Evolutionary conservation across 169 alveolate species (phyloP).

Genomic region (Plasmodium sp.): DNA sequence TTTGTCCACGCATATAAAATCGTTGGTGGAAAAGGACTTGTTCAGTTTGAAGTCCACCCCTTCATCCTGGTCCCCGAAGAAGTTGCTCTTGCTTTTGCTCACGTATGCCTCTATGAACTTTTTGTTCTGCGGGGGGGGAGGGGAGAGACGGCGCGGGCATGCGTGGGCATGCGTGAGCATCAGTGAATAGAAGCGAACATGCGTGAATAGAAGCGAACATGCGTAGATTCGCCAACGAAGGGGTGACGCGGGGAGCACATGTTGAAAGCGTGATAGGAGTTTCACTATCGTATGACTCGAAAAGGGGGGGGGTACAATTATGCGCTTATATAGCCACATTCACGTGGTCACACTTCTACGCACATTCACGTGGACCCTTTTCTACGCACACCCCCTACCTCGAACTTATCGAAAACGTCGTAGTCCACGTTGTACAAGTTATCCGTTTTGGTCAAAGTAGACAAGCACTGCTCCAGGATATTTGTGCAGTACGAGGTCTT

Average conservation of each 20-base stretch:
- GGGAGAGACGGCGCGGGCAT: neutral
- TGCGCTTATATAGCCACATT: neutral
- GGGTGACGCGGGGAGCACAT: neutral
- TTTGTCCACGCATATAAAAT: conserved; percentile 33
- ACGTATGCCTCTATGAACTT: conserved; percentile 74
- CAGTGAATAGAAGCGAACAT: neutral
- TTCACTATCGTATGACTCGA: neutral
- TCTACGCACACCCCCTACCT: neutral
- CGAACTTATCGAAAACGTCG: conserved; percentile 61
- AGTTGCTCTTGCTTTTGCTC: conserved; percentile 42
- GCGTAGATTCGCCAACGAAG: neutral
- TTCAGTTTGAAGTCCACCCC: conserved; percentile 20
- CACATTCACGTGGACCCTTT: neutral
- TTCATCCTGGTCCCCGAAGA: conserved; percentile 9
- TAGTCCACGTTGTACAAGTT: conserved; percentile 67
- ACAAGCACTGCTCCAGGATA: conserved; percentile 52
- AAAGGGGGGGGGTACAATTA: neutral
- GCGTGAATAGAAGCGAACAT: neutral
- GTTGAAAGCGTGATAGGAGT: neutral
- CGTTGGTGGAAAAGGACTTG: conserved; percentile 20
- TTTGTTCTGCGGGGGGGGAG: conserved; percentile 14
- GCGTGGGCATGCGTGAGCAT: neutral
- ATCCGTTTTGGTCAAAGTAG: conserved; percentile 63
- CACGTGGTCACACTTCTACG: neutral
- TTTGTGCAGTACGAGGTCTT: conserved; percentile 44